Percentiles rank a stretch among this genome's conserved stretches.
Evolutionary conservation across 331 rosid genomes (phyloP).

Genomic region (Malus hybrid): DNA sequence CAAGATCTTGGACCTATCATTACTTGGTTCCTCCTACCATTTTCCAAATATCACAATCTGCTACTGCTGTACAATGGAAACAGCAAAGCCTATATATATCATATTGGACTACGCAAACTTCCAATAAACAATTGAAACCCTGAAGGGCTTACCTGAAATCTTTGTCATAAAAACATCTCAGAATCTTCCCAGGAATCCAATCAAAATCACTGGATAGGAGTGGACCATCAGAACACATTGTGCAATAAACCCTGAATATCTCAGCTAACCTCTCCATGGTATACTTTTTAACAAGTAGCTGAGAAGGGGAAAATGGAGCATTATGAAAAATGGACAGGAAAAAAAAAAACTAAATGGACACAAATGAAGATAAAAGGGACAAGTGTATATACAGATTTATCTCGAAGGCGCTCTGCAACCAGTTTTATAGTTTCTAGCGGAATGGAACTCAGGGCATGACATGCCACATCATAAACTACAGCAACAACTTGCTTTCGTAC

Average conservation of each 20-base stretch:
- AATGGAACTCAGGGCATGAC: slow-evolving; percentile 54
- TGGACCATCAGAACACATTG: slow-evolving; percentile 42
- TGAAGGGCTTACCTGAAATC: slow-evolving; percentile 73
- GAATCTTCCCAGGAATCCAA: slow-evolving; percentile 93
- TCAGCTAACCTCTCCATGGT: slow-evolving; percentile 91
- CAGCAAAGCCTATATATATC: not conserved
- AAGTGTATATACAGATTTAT: slow-evolving; percentile 75
- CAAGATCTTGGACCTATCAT: not conserved
- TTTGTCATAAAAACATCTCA: slow-evolving; percentile 89
- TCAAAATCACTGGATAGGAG: slow-evolving; percentile 42
- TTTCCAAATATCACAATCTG: not conserved
- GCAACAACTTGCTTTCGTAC: slow-evolving; percentile 95
- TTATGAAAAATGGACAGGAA: not conserved
- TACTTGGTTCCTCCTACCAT: not conserved
- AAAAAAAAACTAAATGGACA: slow-evolving; percentile 2
- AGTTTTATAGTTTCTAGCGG: slow-evolving; percentile 78
- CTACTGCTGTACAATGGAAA: not conserved
- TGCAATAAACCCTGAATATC: slow-evolving; percentile 55
- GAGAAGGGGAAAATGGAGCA: slow-evolving; percentile 26
- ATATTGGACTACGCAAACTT: not conserved
- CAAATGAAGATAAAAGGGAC: not conserved
- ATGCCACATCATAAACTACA: slow-evolving; percentile 86
- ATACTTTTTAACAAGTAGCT: slow-evolving; percentile 91
- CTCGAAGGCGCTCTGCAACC: slow-evolving; percentile 94
- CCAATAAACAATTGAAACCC: not conserved